Base-by-base conservation (phyloP, 345 rosid species). In the Populus euphratica region DNA sequence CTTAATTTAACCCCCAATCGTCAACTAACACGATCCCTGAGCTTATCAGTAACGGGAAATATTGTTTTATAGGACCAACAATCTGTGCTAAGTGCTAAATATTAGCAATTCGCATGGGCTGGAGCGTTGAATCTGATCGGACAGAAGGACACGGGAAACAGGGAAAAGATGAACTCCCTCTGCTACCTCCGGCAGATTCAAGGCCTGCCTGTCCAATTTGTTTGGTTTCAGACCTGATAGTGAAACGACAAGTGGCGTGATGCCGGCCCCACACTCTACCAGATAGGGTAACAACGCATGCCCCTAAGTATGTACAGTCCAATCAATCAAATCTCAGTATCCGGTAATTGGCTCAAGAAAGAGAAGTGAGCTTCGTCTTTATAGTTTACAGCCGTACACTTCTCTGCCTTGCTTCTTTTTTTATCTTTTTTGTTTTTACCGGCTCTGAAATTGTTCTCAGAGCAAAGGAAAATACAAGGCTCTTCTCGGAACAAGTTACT, bases 261-360 rank as follows among this genome's bases (percentile, higher is more conserved):
- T 5, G 36, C 75, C 68, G 72, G 35, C 39, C 67, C 79, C 61
- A 65, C 17, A 0, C 7, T 18, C 36, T 72, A 20, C 78, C 72
- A 38, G 72, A 20, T 35, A 61, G 54, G 74, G 50, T 61, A 68
- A 36, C 82, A 69, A 61, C 82, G 78, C 82, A 27, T 73, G 75
- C 63, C 33, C 38, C 66, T 8, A 20, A n/a, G n/a, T 49, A 39
- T 70, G 21, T 17, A 27, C 61, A 39, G 97, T 90, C 68, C 96
- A 96, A 5, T 71, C 85, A 1, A 89, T 92, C 76, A 79, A 81
- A 76, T 89, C 93, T 0, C 41, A 47, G 16, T 82, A 92, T 63
- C 74, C 91, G 50, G 14, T 14, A 1, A 0, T 12, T 14, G 43
- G 43, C 43, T 39, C 43, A 7, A 39, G 10, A 39, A 7, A 39